These are phyloP conservation scores for Aspergillus bridgeri DNA, from an alignment of 495 filamentous ascomycete genomes.

Conservation along the genomic window DNA sequence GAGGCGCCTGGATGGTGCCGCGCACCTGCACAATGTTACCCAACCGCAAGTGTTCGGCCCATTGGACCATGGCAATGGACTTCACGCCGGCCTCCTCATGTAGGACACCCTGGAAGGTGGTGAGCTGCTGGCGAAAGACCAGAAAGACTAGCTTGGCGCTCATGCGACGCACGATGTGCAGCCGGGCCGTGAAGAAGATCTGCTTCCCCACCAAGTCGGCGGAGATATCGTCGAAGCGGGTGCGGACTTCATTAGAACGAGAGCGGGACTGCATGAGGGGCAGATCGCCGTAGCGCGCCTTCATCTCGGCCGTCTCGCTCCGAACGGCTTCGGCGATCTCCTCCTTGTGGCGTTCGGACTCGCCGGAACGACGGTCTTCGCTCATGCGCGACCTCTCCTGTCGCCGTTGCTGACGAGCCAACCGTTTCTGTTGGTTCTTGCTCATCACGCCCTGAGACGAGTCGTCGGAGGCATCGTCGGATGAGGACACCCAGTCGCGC, in stretches of 20 bases:
- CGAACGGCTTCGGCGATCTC: slow-evolving; percentile 37
- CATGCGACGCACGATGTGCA: slow-evolving; percentile 82
- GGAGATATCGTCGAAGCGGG: slow-evolving; percentile 50
- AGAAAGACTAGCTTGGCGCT: slow-evolving; percentile 87
- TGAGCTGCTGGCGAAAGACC: slow-evolving; percentile 76
- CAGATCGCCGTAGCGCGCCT: slow-evolving; percentile 57
- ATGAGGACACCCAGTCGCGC: slow-evolving; percentile 40
- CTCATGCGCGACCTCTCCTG: slow-evolving; percentile 44
- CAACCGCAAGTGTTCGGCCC: slow-evolving; percentile 65
- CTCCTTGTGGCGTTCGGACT: slow-evolving; percentile 42
- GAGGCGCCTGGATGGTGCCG: slow-evolving; percentile 59
- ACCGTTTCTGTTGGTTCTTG: slow-evolving; percentile 54
- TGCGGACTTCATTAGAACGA: slow-evolving; percentile 36
- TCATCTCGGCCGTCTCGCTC: slow-evolving; percentile 50
- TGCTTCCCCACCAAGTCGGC: slow-evolving; percentile 61
- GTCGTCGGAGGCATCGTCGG: slow-evolving; percentile 49
- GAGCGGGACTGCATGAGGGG: slow-evolving; percentile 49
- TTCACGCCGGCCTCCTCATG: slow-evolving; percentile 52
- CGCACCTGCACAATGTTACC: slow-evolving; percentile 65
- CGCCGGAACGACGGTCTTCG: slow-evolving; percentile 51
- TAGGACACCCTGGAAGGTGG: slow-evolving; percentile 72
- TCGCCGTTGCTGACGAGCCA: slow-evolving; percentile 42
- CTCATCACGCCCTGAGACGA: slow-evolving; percentile 36
- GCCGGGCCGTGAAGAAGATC: slow-evolving; percentile 71
- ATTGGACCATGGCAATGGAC: slow-evolving; percentile 59